Evolutionary conservation across 1,139 yeast species (phyloP).

Genomic region (Sugiyamaella castrensis): DNA sequence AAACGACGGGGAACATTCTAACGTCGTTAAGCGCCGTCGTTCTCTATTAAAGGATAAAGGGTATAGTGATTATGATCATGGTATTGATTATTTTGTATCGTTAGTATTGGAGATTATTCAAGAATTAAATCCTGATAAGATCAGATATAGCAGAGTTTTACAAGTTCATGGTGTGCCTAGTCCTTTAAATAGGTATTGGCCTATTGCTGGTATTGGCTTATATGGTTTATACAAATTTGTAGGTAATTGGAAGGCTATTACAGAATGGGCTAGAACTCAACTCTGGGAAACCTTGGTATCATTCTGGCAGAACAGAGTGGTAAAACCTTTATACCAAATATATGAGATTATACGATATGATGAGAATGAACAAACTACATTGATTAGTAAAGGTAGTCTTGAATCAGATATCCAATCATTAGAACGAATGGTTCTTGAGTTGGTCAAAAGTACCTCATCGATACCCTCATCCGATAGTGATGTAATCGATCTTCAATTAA

Average conservation of each 20-base stretch:
- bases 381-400: slow-evolving; percentile 76
- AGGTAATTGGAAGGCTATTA: slow-evolving; percentile 51
- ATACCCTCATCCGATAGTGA: not conserved
- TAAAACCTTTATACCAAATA: slow-evolving; percentile 72
- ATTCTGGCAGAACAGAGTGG: slow-evolving; percentile 77
- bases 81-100: too few relatives aligned
- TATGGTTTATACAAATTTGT: slow-evolving; percentile 43
- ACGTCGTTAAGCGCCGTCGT: too few relatives aligned
- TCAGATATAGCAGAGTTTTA: not conserved
- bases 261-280: slow-evolving; percentile 55
- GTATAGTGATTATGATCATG: not conserved
- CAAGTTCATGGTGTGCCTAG: slow-evolving; percentile 46
- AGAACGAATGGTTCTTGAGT: slow-evolving; percentile 83
- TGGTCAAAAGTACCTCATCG: slow-evolving; percentile 39
- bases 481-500: slow-evolving; percentile 24
- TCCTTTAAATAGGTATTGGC: slow-evolving; percentile 63
- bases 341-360: slow-evolving; percentile 81
- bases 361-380: slow-evolving; percentile 63
- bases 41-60: not conserved
- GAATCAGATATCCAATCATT: slow-evolving; percentile 74
- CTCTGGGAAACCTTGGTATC: slow-evolving; percentile 62
- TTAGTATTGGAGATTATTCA: not conserved
- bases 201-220: slow-evolving; percentile 36
- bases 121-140: not conserved
- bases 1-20: too few relatives aligned